These are phyloP conservation scores for Ophiostoma sp. DNA, from an alignment of 2,329 filamentous ascomycete genomes.

Conservation along the genomic window DNA sequence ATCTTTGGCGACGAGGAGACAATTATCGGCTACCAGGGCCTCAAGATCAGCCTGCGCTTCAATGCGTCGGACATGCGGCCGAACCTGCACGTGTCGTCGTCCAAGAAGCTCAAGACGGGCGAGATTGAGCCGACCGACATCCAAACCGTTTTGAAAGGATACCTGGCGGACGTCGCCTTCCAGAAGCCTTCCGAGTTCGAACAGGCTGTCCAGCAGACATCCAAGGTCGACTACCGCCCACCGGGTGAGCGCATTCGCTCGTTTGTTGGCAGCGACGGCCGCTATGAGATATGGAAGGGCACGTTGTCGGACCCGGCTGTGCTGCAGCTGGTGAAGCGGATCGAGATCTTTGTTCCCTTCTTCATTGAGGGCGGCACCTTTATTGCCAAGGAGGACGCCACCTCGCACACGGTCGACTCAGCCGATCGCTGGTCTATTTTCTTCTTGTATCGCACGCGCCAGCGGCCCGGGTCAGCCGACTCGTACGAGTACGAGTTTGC, in stretches of 20 bases:
- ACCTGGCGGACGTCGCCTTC: constrained; percentile 71
- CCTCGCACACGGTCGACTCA: constrained; percentile 50
- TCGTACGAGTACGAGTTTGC: constrained; percentile 73
- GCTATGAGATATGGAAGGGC: constrained; percentile 83
- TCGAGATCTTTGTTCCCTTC: constrained; percentile 80
- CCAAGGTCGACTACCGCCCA: constrained; percentile 58
- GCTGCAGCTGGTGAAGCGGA: constrained; percentile 70
- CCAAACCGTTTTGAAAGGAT: constrained; percentile 61
- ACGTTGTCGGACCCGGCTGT: constrained; percentile 69
- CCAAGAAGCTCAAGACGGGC: constrained; percentile 68
- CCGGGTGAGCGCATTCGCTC: constrained; percentile 71
- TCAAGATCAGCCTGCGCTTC: constrained; percentile 72
- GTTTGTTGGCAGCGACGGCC: constrained; percentile 59
- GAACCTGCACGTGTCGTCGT: constrained; percentile 68
- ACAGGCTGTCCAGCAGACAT: constrained; percentile 50
- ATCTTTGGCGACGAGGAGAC: constrained; percentile 92
- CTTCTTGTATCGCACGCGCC: constrained; percentile 68
- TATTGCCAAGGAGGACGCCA: constrained; percentile 60
- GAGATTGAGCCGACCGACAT: constrained; percentile 71
- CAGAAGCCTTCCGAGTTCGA: constrained; percentile 63
- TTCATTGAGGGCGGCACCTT: constrained; percentile 92
- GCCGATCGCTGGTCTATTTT: constrained; percentile 88
- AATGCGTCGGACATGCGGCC: constrained; percentile 74
- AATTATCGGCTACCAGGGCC: constrained; percentile 85
- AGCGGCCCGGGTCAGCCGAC: constrained; percentile 41